Conservation (phyloP, 2,329 filamentous ascomycete genomes). For the Tolypocladium guangdongense region DNA sequence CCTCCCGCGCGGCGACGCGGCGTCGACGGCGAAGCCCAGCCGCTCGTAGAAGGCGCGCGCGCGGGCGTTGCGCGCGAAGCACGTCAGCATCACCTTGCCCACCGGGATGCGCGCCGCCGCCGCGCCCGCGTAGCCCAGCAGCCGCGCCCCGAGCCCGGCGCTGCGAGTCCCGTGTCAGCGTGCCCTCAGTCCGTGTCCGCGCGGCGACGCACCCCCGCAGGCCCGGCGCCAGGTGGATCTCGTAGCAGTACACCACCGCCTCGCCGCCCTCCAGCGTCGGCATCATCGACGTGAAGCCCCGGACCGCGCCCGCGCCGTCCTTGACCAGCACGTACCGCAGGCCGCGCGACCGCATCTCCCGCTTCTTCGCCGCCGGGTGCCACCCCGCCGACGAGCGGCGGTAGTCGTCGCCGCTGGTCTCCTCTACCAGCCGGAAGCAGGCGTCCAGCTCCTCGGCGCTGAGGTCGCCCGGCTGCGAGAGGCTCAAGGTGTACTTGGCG, state of each 20-base stretch:
- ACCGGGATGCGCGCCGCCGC: conserved; percentile 45
- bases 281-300: conserved; percentile 58
- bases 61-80: conserved; percentile 50
- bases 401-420: conserved; percentile 56
- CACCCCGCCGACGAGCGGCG: conserved; percentile 50
- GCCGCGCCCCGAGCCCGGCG: conserved; percentile 48
- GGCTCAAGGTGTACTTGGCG: conserved; percentile 28
- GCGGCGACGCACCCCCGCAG: conserved; percentile 38
- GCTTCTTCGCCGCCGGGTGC: conserved; percentile 47
- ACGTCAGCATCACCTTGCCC: conserved; percentile 63
- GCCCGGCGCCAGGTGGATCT: conserved; percentile 54
- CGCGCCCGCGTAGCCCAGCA: conserved; percentile 46
- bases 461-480: conserved; percentile 30
- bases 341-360: conserved; percentile 57
- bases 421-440: conserved; percentile 47
- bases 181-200: no score
- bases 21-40: conserved; percentile 46
- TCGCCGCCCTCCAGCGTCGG: conserved; percentile 56
- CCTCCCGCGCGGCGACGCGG: conserved; percentile 41
- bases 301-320: conserved; percentile 19
- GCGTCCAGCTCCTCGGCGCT: conserved; percentile 32
- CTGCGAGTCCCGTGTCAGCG: conserved; percentile 19
- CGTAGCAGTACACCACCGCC: conserved; percentile 66
- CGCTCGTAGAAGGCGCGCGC: conserved; percentile 51
- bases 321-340: conserved; percentile 59